These are phyloP conservation scores for Nasturtium officinale DNA, from an alignment of 345 rosid species.

Conservation along the genomic window DNA sequence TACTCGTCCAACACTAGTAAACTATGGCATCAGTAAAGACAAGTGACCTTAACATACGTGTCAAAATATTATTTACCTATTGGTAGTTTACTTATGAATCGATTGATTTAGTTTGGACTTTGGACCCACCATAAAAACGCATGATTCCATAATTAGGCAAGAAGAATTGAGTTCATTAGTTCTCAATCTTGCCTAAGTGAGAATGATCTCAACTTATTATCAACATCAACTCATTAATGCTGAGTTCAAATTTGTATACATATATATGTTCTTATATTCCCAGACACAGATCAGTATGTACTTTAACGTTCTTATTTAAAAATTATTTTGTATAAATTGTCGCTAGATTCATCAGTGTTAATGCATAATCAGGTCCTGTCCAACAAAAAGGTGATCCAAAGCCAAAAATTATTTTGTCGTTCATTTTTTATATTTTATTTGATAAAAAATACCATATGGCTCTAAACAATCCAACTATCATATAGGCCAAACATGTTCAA, in stretches of 20 bases:
- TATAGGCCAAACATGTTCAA: no score
- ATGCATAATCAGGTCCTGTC: no score
- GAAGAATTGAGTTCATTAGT: conserved; percentile 16
- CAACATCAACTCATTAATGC: conserved; percentile 11
- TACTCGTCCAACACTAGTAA: not conserved
- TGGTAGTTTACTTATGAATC: conserved; percentile 2
- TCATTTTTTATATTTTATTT: no score
- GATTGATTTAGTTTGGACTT: conserved; percentile 27
- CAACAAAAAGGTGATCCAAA: no score
- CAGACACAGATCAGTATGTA: not conserved
- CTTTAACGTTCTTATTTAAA: not conserved
- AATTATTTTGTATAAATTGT: not conserved
- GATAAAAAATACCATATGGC: no score
- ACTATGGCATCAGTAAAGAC: not conserved
- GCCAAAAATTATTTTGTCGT: no score
- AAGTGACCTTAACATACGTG: conserved; percentile 4
- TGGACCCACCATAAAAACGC: conserved; percentile 21
- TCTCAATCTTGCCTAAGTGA: conserved; percentile 22
- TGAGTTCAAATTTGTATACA: not conserved
- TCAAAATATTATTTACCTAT: not conserved
- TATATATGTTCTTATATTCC: conserved; percentile 10
- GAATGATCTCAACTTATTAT: conserved; percentile 16
- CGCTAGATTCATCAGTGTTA: no score
- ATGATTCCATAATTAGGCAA: conserved; percentile 10
- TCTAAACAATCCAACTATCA: no score